These are phyloP conservation scores for Penicillium pancosmium DNA, from an alignment of 495 filamentous ascomycete genomes.

Conservation along the genomic window DNA sequence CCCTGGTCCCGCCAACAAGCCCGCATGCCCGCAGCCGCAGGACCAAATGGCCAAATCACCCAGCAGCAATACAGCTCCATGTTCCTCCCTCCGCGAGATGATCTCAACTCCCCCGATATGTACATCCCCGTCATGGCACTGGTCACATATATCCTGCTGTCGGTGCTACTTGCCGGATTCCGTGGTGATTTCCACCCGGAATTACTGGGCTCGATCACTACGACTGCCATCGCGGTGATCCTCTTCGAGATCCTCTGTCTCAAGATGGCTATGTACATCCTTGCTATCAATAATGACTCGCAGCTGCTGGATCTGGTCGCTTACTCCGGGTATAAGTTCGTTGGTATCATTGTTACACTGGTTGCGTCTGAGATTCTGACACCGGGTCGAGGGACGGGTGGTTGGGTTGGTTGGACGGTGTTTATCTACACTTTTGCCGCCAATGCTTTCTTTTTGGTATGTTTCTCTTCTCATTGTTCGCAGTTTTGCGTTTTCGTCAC, in stretches of 20 bases:
- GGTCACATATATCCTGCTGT: conserved; percentile 95
- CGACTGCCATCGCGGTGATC: conserved; percentile 78
- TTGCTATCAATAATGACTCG: conserved; percentile 84
- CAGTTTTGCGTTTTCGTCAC: neutral
- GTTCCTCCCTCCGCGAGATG: conserved; percentile 93
- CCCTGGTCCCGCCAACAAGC: conserved; percentile 85
- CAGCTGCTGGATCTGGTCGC: conserved; percentile 92
- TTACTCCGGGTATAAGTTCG: conserved; percentile 98
- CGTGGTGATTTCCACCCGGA: conserved; percentile 94
- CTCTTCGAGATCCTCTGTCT: conserved; percentile 84
- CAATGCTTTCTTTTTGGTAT: conserved; percentile 93
- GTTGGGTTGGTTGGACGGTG: conserved; percentile 84
- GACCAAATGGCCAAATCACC: conserved; percentile 61
- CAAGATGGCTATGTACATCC: conserved; percentile 89
- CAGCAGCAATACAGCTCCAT: conserved; percentile 69
- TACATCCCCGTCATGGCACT: conserved; percentile 90
- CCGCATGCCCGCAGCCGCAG: conserved; percentile 53
- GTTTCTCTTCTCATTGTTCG: conserved; percentile 3
- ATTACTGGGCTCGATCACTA: conserved; percentile 84
- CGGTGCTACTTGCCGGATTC: conserved; percentile 84
- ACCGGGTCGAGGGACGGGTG: conserved; percentile 74
- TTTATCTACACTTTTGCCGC: conserved; percentile 90
- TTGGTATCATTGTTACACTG: conserved; percentile 88
- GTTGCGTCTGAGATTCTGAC: conserved; percentile 75
- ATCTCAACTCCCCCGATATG: conserved; percentile 98